A percentile compares a stretch with the other conserved stretches of the same genome.
Conservation (phyloP, 2,329 filamentous ascomycete genomes). For the Xylaria sp. region DNA sequence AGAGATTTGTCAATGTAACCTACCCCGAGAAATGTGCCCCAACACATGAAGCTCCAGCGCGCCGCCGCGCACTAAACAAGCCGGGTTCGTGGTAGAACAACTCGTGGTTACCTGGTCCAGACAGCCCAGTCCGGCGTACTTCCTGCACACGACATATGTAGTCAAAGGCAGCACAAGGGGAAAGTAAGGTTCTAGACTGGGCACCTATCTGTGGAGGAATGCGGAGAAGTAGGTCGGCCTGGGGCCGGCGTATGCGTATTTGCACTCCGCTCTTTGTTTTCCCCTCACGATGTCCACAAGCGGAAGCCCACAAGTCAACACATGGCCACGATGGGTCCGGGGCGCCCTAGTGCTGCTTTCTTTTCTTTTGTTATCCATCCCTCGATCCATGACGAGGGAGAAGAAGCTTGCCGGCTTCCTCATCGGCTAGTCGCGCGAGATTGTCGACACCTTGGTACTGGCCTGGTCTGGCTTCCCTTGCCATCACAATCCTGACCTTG, state of each 20-base stretch:
- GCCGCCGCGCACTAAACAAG: not conserved
- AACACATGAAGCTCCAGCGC: not conserved
- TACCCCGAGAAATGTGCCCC: conserved; percentile 15
- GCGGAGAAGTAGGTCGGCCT: conserved; percentile 22
- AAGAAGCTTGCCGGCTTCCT: conserved; percentile 20
- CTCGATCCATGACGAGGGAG: conserved; percentile 9
- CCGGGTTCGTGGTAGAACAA: not conserved
- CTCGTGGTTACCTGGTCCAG: too few relatives aligned
- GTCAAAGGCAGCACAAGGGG: too few relatives aligned
- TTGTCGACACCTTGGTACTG: not conserved
- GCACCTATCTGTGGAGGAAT: conserved; percentile 17
- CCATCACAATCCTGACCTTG: conserved; percentile 9
- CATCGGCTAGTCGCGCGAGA: conserved; percentile 17
- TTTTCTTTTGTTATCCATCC: conserved; percentile 9
- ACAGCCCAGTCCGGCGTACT: too few relatives aligned
- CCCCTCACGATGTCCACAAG: not conserved
- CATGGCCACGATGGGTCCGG: conserved; percentile 20
- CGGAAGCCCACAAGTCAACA: not conserved
- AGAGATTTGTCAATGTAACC: conserved; percentile 30
- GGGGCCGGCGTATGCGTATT: not conserved
- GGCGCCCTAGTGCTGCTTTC: conserved; percentile 13
- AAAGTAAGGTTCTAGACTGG: too few relatives aligned
- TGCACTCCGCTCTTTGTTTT: not conserved
- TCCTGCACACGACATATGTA: too few relatives aligned
- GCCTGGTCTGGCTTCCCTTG: not conserved